Evolutionary conservation across 768 basidiomycete species (phyloP), one percentile per base, ranked within the genome.

Genomic region (Leucocoprinus sp.): DNA sequence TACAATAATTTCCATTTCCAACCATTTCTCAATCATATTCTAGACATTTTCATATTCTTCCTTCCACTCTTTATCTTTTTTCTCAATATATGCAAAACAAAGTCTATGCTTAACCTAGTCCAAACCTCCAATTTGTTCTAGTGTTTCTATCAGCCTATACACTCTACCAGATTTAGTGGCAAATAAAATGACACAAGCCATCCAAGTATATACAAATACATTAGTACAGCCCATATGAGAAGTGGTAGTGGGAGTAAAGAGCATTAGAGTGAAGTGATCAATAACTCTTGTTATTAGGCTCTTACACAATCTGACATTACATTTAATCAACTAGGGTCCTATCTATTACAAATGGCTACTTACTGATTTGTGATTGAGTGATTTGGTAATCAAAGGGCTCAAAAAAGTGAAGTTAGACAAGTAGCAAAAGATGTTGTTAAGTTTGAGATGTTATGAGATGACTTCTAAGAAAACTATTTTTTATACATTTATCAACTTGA

Each of bases 161-260:
- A 85, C 75, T 6, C 82, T 80, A 45, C 74, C 73, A 45, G 69
- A 64, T 12, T 68, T 70, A 18, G 88, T 66, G 0, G 82, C 82
- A 8, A 80, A 80, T 40, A 75, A 66, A 29, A 83, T 80, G n/a
- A 88, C 82, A 29, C 76, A 64, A 18, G 68, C 49, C 74, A 85
- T 82, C 86, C 85, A 88, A 42, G 63, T 67, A 42, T 81, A 80
- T 1, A 84, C 86, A 44, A 88, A 70, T 0, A 75, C 63, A 56
- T 85, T 76, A 2, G 84, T 86, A 60, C 86, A 88, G 3, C 63
- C 63, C 82, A 85, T 85, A 56, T 87, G 86, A 1, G 67, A 63
- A n/a, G 80, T 78, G 5, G 77, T 69, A 4, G 80, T 72, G 21
- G 82, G 74, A 1, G 84, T 84, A 58, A 88, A 88, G 0, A 88